phyloP scores from a whole-genome alignment of 2,329 filamentous ascomycete genomes.

The Colletotrichum musae region DNA sequence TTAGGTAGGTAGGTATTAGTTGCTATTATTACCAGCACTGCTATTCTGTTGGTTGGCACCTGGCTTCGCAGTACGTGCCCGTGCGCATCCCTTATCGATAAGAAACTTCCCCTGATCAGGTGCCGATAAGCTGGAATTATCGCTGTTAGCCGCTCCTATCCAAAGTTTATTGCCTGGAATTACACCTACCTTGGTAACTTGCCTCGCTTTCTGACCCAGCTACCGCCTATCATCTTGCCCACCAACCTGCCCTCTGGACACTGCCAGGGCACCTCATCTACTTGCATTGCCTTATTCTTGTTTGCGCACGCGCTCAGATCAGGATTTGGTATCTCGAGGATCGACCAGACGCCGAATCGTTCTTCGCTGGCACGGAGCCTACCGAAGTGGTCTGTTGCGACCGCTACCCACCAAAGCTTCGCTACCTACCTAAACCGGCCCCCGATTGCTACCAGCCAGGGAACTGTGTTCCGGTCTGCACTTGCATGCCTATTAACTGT shows the following conservation, averaged over 20 bases:
- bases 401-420: background rate
- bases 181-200: too few relatives aligned
- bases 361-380: slow-evolving; percentile 4
- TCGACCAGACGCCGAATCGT: slow-evolving; percentile 11
- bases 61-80: slow-evolving; percentile 9
- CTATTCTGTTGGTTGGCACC: too few relatives aligned
- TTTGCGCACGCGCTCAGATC: slow-evolving; percentile 36
- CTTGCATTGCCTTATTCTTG: background rate
- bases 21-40: too few relatives aligned
- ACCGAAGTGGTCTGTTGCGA: background rate
- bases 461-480: too few relatives aligned
- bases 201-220: too few relatives aligned
- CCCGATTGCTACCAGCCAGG: too few relatives aligned
- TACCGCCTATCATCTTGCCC: too few relatives aligned
- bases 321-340: slow-evolving; percentile 37
- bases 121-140: slow-evolving; percentile 38
- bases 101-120: slow-evolving; percentile 34
- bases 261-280: too few relatives aligned
- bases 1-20: too few relatives aligned
- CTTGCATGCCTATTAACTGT: too few relatives aligned
- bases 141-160: slow-evolving; percentile 15
- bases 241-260: too few relatives aligned
- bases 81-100: slow-evolving; percentile 31
- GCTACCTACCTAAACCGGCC: too few relatives aligned
- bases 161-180: slow-evolving; percentile 1